phyloP scores from a whole-genome alignment of 176 grass and related monocot genomes.

The Oryza longistaminata region DNA sequence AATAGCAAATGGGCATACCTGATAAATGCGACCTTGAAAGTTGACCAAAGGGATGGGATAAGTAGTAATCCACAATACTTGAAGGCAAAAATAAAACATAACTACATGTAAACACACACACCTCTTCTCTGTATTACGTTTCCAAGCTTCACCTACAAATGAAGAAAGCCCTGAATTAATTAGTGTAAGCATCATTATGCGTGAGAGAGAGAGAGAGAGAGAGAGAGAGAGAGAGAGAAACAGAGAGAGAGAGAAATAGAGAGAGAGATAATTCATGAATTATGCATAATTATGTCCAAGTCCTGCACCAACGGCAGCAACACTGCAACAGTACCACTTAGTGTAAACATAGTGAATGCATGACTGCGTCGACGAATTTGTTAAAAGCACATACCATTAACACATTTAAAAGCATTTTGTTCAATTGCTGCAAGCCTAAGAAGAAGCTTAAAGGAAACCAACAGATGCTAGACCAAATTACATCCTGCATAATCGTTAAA shows the following conservation, averaged over 20 bases:
- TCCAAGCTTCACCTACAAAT: constrained; percentile 73
- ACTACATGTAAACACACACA: constrained; percentile 46
- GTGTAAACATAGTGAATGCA: not conserved
- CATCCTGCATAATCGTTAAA: not conserved
- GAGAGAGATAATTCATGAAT: not conserved
- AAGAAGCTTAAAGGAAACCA: not conserved
- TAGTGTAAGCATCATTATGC: not conserved
- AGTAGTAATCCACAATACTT: constrained; percentile 31
- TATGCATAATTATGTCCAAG: not conserved
- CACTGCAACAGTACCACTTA: not conserved
- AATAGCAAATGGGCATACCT: constrained; percentile 42
- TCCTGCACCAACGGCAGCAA: not conserved
- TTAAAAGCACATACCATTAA: not conserved
- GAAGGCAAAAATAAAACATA: constrained; percentile 34
- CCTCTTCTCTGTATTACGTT: constrained; percentile 81
- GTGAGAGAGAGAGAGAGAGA: constrained; percentile 1
- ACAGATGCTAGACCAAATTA: not conserved
- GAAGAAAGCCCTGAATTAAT: constrained; percentile 30
- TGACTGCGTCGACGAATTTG: not conserved
- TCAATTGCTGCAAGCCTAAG: no score
- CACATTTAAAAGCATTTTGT: not conserved
- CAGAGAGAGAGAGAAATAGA: constrained; percentile 2
- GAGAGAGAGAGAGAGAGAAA: not conserved
- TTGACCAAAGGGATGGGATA: constrained; percentile 38
- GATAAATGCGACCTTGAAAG: constrained; percentile 69